A percentile compares a stretch with the other conserved stretches of the same genome.
These are phyloP conservation scores for Torulaspora globosa DNA, from an alignment of 1,139 yeast genomes.

Conservation along the genomic window DNA sequence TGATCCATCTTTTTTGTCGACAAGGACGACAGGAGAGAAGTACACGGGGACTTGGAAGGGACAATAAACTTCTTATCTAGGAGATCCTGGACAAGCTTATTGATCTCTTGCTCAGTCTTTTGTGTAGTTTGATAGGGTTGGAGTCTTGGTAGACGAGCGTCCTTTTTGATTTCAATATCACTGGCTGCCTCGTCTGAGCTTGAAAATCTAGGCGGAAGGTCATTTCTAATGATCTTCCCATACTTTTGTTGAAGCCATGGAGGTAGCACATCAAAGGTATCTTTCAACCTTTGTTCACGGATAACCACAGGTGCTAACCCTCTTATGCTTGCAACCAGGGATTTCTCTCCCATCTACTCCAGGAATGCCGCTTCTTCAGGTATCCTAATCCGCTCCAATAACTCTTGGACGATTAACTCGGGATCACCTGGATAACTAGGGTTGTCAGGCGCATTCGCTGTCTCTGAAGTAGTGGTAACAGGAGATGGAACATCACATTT, in stretches of 20 bases:
- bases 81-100: conserved; percentile 14
- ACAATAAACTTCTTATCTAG: conserved; percentile 21
- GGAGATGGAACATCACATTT: too few species aligned
- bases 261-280: not conserved
- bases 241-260: not conserved
- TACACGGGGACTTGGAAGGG: not conserved
- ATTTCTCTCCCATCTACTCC: too few species aligned
- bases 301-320: too few species aligned
- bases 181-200: not conserved
- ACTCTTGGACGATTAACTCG: too few species aligned
- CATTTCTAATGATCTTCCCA: not conserved
- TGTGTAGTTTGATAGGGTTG: not conserved
- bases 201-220: not conserved
- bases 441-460: too few species aligned
- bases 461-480: too few species aligned
- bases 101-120: not conserved
- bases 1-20: not conserved
- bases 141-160: not conserved
- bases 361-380: too few species aligned
- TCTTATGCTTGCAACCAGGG: too few species aligned
- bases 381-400: too few species aligned
- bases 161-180: not conserved
- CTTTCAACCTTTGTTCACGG: not conserved
- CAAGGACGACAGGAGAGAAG: not conserved
- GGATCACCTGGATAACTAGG: too few species aligned